phyloP scores from a whole-genome alignment of 441 rosid genomes.

The Pelargonium fulgidum region DNA sequence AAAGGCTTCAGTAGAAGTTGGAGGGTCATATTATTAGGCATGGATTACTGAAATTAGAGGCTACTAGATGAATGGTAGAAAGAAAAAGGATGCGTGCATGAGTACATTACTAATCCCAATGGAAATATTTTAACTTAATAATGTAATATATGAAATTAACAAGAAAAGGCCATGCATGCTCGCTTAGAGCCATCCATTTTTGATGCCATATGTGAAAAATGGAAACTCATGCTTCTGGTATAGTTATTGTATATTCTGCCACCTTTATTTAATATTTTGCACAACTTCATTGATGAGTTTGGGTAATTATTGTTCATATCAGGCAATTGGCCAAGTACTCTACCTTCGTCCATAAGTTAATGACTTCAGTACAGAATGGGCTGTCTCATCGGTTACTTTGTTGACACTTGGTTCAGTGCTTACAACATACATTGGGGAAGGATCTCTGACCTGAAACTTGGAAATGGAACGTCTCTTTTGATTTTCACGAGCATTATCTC shows the following conservation, averaged over 20 bases:
- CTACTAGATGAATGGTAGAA: neutral
- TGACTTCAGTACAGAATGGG: slow-evolving; percentile 88
- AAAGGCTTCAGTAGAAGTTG: no score
- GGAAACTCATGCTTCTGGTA: neutral
- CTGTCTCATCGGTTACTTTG: slow-evolving; percentile 68
- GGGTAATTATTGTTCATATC: slow-evolving; percentile 22
- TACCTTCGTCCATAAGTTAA: slow-evolving; percentile 83
- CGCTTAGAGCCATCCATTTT: neutral
- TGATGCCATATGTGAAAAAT: no score
- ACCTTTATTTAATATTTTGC: neutral
- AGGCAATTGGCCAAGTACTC: slow-evolving; percentile 90
- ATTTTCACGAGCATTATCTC: slow-evolving; percentile 96
- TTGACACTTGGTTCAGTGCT: slow-evolving; percentile 83
- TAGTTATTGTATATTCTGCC: neutral
- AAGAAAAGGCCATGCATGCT: neutral
- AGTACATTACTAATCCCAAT: neutral
- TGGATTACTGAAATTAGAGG: no score
- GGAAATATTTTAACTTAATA: neutral
- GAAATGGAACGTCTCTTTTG: slow-evolving; percentile 90
- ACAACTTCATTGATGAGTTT: neutral
- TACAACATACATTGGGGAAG: slow-evolving; percentile 85
- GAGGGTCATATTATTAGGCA: neutral
- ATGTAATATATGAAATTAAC: neutral
- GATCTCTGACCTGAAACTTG: slow-evolving; percentile 87
- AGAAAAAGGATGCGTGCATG: neutral